Conservation (phyloP, 257 asterid genomes). For the Solanum sitiens region DNA sequence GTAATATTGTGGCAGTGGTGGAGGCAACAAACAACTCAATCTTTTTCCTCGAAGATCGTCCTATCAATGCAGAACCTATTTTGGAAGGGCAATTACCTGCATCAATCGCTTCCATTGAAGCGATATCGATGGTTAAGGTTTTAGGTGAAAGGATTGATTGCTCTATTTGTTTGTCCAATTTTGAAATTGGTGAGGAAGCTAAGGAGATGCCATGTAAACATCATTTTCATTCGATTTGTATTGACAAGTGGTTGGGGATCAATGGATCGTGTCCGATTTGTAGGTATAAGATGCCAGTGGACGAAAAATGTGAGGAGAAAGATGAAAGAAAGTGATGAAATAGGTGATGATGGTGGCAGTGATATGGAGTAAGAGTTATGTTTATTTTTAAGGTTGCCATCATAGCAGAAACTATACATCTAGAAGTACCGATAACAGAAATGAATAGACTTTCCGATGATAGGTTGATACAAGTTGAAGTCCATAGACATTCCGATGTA, state of each 20-base stretch:
- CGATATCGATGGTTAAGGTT: neutral
- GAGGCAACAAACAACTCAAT: too few species aligned
- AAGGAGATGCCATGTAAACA: constrained; percentile 53
- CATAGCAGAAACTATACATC: neutral
- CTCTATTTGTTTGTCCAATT: neutral
- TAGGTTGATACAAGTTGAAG: neutral
- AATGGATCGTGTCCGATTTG: constrained; percentile 43
- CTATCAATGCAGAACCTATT: neutral
- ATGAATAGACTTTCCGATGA: neutral
- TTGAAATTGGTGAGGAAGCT: constrained; percentile 7
- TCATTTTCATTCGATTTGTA: constrained; percentile 21
- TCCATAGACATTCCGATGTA: too few species aligned
- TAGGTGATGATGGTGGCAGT: neutral
- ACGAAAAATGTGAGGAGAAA: neutral
- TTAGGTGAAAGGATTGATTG: neutral
- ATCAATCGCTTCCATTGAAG: neutral
- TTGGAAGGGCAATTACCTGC: neutral
- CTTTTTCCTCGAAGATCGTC: neutral
- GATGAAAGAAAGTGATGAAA: neutral
- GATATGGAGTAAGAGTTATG: neutral
- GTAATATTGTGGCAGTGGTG: neutral
- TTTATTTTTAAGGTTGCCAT: neutral
- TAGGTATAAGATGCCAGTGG: constrained; percentile 27
- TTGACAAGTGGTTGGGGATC: constrained; percentile 35
- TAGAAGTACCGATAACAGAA: neutral